Percentiles rank a stretch among this genome's conserved stretches.
phyloP scores from a whole-genome alignment of 148 eudicot species.

The Amaranthus cruentus region DNA sequence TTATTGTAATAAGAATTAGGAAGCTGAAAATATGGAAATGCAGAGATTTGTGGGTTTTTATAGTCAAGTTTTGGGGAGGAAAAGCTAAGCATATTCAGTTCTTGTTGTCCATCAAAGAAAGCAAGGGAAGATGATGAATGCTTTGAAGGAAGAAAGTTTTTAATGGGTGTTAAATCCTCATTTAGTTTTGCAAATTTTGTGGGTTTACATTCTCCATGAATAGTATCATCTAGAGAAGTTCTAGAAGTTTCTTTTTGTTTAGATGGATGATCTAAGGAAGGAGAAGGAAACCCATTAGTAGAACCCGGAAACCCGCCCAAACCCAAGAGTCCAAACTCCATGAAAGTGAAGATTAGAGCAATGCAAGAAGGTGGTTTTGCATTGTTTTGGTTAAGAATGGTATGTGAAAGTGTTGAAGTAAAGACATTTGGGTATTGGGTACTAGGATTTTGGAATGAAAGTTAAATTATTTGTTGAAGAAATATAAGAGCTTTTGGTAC shows the following conservation, averaged over 20 bases:
- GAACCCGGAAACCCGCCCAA: slow-evolving; percentile 9
- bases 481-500: not conserved
- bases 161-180: not conserved
- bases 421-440: not conserved
- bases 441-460: not conserved
- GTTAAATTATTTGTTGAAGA: not conserved
- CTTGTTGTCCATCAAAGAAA: slow-evolving; percentile 13
- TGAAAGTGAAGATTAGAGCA: not conserved
- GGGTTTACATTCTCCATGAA: not conserved
- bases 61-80: slow-evolving; percentile 9
- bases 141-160: too few species aligned
- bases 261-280: not conserved
- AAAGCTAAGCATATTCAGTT: slow-evolving; percentile 16
- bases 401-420: not conserved
- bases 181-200: slow-evolving; percentile 11
- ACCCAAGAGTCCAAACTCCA: slow-evolving; percentile 8
- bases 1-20: slow-evolving; percentile 1
- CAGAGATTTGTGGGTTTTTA: not conserved
- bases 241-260: slow-evolving; percentile 3
- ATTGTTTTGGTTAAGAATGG: not conserved
- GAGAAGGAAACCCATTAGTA: not conserved
- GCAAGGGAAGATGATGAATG: too few species aligned
- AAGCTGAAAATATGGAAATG: slow-evolving; percentile 10
- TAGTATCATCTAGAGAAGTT: not conserved
- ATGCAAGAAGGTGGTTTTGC: not conserved